Percentiles rank a stretch among this genome's conserved stretches.
Evolutionary conservation across 495 filamentous ascomycete species (phyloP).

Genomic region (Haplographium delicatum): DNA sequence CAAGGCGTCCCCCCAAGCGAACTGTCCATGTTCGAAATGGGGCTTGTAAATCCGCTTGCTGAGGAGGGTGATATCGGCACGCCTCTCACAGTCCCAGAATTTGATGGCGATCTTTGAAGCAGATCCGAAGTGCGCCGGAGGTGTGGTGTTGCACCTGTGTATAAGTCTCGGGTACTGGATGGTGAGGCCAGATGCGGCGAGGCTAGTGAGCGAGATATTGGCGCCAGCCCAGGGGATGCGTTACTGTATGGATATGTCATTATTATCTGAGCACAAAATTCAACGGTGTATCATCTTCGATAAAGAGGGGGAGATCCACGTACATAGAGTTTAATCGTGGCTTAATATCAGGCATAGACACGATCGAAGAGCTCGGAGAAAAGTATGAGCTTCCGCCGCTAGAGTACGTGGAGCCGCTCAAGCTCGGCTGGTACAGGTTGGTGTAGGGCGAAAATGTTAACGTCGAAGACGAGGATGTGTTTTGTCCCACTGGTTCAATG

Average conservation of each 20-base stretch:
- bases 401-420: slow-evolving; percentile 18
- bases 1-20: slow-evolving; percentile 30
- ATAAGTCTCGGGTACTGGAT: slow-evolving; percentile 44
- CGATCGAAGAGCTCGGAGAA: slow-evolving; percentile 12
- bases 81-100: slow-evolving; percentile 38
- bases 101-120: slow-evolving; percentile 43
- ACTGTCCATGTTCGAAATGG: slow-evolving; percentile 28
- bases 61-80: slow-evolving; percentile 47
- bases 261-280: slow-evolving; percentile 9
- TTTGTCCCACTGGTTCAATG: slow-evolving; percentile 17
- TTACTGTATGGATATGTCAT: slow-evolving; percentile 37
- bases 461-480: slow-evolving; percentile 11
- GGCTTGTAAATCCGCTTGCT: slow-evolving; percentile 34
- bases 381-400: slow-evolving; percentile 15
- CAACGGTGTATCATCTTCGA: slow-evolving; percentile 1
- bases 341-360: slow-evolving; percentile 27
- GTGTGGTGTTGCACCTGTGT: slow-evolving; percentile 41
- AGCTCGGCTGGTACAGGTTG: slow-evolving; percentile 17
- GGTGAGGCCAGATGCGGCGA: slow-evolving; percentile 43
- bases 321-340: slow-evolving; percentile 24
- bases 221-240: slow-evolving; percentile 49
- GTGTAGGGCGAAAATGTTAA: slow-evolving; percentile 16
- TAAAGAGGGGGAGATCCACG: slow-evolving; percentile 8
- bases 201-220: slow-evolving; percentile 44
- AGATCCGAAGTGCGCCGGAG: slow-evolving; percentile 44